Conservation (phyloP, 1,284 basidiomycete genomes). For the Naganishia cerealis region DNA sequence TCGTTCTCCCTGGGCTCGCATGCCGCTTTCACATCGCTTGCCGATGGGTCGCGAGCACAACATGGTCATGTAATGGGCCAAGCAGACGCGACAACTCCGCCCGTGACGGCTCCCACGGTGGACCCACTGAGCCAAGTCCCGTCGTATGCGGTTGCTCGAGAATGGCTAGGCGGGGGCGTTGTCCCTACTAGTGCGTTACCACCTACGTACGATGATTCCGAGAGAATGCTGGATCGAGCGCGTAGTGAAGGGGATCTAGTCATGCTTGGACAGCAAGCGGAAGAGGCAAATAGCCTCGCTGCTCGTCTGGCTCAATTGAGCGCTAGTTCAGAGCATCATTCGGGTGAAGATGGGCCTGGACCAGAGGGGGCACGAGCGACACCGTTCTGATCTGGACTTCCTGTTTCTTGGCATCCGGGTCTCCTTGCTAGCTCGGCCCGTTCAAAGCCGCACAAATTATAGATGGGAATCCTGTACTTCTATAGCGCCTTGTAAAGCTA, state of each 20-base stretch:
- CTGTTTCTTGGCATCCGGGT: too few species aligned
- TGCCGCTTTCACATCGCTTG: conserved; percentile 31
- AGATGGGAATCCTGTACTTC: conserved; percentile 1
- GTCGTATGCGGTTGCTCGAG: conserved; percentile 72
- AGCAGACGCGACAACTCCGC: neutral
- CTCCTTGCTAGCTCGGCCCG: too few species aligned
- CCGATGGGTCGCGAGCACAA: conserved; percentile 17
- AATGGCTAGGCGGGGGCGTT: conserved; percentile 79
- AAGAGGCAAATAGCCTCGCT: conserved; percentile 24
- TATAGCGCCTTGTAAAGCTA: neutral
- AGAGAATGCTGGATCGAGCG: conserved; percentile 42
- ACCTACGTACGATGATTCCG: conserved; percentile 74
- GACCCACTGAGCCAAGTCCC: conserved; percentile 65
- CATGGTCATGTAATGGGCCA: neutral
- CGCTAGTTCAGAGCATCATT: conserved; percentile 11
- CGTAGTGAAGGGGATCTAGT: conserved; percentile 39
- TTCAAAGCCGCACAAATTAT: neutral
- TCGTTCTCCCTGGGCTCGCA: conserved; percentile 35
- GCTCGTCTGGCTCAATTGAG: conserved; percentile 14
- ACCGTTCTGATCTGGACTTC: neutral
- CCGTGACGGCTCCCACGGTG: conserved; percentile 28
- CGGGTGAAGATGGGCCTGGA: conserved; percentile 15
- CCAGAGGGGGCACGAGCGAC: conserved; percentile 17
- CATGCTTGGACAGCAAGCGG: conserved; percentile 25
- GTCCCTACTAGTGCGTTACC: conserved; percentile 75